phyloP scores from a whole-genome alignment of 2,329 filamentous ascomycete species.

The Cercospora sojina region DNA sequence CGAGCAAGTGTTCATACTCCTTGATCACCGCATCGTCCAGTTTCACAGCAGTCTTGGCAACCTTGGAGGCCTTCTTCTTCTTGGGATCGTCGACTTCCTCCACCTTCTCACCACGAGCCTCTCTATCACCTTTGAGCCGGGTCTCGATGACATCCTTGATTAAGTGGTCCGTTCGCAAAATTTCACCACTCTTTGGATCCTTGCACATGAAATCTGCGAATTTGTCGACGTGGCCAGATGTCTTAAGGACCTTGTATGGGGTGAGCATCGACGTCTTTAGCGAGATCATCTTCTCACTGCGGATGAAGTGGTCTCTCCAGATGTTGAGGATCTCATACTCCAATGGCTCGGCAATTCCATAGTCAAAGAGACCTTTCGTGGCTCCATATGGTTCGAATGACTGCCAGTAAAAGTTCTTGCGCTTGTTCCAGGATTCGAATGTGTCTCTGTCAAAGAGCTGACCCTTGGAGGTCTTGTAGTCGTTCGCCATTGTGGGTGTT shows the following conservation, averaged over 20 bases:
- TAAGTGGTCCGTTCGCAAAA: conserved; percentile 92
- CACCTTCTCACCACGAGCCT: conserved; percentile 78
- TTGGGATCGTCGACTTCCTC: conserved; percentile 75
- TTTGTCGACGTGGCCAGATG: conserved; percentile 89
- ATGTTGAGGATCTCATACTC: conserved; percentile 84
- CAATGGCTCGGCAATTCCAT: conserved; percentile 82
- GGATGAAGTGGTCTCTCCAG: conserved; percentile 91
- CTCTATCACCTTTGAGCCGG: conserved; percentile 84
- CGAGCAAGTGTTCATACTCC: conserved; percentile 89
- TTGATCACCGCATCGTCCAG: conserved; percentile 80
- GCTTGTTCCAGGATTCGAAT: conserved; percentile 81
- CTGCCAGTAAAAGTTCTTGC: conserved; percentile 91
- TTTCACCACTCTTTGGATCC: conserved; percentile 95
- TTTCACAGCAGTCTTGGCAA: conserved; percentile 67
- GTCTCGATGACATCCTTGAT: conserved; percentile 91
- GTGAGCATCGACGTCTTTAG: conserved; percentile 93
- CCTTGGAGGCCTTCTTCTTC: conserved; percentile 84
- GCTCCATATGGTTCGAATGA: conserved; percentile 83
- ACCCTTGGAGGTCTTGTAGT: conserved; percentile 77
- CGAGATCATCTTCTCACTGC: conserved; percentile 93
- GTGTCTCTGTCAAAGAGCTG: conserved; percentile 80
- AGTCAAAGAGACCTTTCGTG: conserved; percentile 70
- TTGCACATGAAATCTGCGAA: conserved; percentile 95
- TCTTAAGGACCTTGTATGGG: conserved; percentile 90
- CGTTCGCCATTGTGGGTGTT: conserved; percentile 54